Base-by-base conservation (phyloP, 768 basidiomycete species). In the Glaciozyma antarctica region DNA sequence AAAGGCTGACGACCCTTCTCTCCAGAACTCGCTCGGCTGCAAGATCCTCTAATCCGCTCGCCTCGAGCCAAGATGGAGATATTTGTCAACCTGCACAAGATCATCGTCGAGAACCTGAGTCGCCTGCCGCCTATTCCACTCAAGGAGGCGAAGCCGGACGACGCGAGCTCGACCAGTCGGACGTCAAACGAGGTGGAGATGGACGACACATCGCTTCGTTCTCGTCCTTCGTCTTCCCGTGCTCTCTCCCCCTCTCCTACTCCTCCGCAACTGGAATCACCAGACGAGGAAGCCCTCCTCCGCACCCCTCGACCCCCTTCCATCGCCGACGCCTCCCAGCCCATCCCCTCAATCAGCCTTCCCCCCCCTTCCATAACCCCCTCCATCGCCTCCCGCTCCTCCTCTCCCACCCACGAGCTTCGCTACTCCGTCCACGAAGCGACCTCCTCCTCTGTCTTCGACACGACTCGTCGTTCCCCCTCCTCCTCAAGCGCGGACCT, bases 61-160 rank as follows among this genome's bases (percentile, higher is more conserved):
- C 91, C 95, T 0, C 81, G 80, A 2, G 86, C 88, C 64, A 97
- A 98, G 75, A 84, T 87, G 3, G 82, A 83, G 3, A 78, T 90
- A 13, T 79, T 99, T 24, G 88, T 99, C 22, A 80, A 82, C 9
- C 87, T 88, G 0, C 93, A 98, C 75, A 88, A 88, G 72, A 78
- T 87, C 24, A 81, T 95, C 24, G 92, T 93, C 64, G 72, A 73
- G 44, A 65, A 63, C 26, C 59, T 74, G 22, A 64, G 67, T 19
- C 44, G 58, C 26, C 59, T 74, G 8, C 72, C 73, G 71, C 43
- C 73, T 67, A 54, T 74, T 54, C 59, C 63, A 63, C 58, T 73
- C 61, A 72, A 73, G 64, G 64, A 68, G 41, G 65, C 70, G 21
- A 47, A 52, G 7, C 55, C 51, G 48, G 47, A 53, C 30, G 47